Conservation (phyloP, 2,329 filamentous ascomycete genomes). For the Verticillium dahliae region DNA sequence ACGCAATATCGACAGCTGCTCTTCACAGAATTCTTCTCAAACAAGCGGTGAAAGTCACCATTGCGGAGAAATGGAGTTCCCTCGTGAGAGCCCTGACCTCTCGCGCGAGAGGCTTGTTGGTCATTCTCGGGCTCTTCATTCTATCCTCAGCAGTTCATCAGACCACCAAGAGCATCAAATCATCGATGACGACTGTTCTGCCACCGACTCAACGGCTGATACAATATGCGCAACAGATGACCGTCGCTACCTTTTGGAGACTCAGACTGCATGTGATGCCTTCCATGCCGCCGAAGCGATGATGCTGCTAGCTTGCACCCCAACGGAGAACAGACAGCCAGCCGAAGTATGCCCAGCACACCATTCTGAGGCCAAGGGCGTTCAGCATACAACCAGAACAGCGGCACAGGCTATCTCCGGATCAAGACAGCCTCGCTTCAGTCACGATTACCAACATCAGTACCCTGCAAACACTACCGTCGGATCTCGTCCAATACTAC, state of each 20-base stretch:
- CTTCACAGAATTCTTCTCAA: neutral
- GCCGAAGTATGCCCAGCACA: neutral
- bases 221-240: neutral
- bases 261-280: neutral
- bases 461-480: neutral
- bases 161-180: neutral
- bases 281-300: neutral
- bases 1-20: neutral
- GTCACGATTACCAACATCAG: neutral
- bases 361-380: neutral
- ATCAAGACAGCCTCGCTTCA: neutral
- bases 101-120: neutral
- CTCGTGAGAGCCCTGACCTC: neutral
- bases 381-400: neutral
- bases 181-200: neutral
- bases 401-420: neutral
- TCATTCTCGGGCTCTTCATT: neutral
- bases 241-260: neutral
- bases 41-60: neutral
- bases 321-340: neutral
- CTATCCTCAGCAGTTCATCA: neutral
- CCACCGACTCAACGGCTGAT: neutral
- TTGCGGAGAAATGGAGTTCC: neutral
- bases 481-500: neutral
- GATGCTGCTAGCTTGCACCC: neutral